Base-by-base conservation (phyloP, 192 early-diverging fungal species). In the Kickxella alabastrina region DNA sequence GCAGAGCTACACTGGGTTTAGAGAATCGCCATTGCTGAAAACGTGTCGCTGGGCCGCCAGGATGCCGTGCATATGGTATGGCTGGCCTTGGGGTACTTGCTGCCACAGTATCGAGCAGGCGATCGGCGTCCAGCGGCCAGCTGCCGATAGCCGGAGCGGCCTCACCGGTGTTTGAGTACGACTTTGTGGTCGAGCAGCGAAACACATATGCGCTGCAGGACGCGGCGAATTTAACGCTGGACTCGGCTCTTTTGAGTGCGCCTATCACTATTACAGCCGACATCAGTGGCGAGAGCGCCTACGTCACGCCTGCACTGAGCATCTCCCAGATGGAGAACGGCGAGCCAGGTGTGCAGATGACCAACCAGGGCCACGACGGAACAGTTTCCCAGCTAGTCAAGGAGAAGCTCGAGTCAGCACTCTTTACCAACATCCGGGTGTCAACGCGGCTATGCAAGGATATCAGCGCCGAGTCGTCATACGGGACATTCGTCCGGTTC, bases 401-500 rank as follows among this genome's bases (percentile, higher is more conserved):
- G 60, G 52, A 49, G 4, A 75, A 75, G 60, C 60, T 75, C 43
- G 56, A 52, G 12, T 62, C 64, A 0, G 49, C 59, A 18, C 68
- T 75, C 53, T 22, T 56, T 5, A 43, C 52, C 42, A 45, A 43
- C 12, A 65, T 68, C 36, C 71, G 43, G 19, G 50, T 75, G 5
- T 75, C 71, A 22, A 66, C 71, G 32, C 64, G 71, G 19, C 58
- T 75, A 32, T 35, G 17, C 29, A 48, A 26, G 3, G 49, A 63
- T n/a, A 43, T 54, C 31, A 62, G 50, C 43, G 35, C 64, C 13
- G 60, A 68, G 43, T 68, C 71, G 14, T 75, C 71, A 19, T 75
- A 75, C 31, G 71, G 71, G 42, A 62, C 65, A 10, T 75, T 75
- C 60, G 43, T 75, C n/a, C 63, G 71, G 15, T 75, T 68, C 56